Conservation (phyloP, 2,329 filamentous ascomycete genomes). For the Aspergillus sp. region DNA sequence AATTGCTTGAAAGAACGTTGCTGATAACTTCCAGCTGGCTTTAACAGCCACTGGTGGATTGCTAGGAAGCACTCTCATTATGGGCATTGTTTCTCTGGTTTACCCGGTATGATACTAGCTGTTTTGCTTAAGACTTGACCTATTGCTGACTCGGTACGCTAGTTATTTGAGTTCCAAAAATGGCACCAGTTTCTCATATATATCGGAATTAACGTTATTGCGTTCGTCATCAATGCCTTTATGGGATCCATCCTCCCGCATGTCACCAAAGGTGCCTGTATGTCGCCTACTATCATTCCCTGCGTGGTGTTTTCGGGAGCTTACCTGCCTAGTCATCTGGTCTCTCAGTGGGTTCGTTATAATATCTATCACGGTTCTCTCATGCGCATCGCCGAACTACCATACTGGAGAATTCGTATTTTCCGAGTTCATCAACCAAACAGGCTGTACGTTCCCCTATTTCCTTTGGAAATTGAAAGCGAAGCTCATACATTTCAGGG, state of each 20-base stretch:
- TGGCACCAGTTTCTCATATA: constrained; percentile 78
- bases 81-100: constrained; percentile 64
- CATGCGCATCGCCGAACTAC: constrained; percentile 65
- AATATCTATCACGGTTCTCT: constrained; percentile 68
- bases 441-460: constrained; percentile 51
- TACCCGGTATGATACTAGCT: constrained; percentile 42
- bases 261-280: constrained; percentile 65
- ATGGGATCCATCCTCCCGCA: constrained; percentile 61
- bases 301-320: neutral
- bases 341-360: constrained; percentile 67
- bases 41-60: constrained; percentile 68
- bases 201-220: constrained; percentile 61
- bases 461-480: neutral
- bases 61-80: constrained; percentile 65
- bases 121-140: neutral
- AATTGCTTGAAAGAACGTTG: constrained; percentile 1
- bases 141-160: neutral
- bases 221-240: constrained; percentile 66
- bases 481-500: constrained; percentile 34
- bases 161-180: constrained; percentile 53
- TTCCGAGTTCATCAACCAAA: constrained; percentile 65
- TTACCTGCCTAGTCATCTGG: constrained; percentile 56
- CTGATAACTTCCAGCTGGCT: constrained; percentile 42
- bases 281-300: constrained; percentile 9
- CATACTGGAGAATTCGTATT: constrained; percentile 62